Evolutionary conservation across 805 yeast genomes (phyloP).

Genomic region (Starmerella apis): DNA sequence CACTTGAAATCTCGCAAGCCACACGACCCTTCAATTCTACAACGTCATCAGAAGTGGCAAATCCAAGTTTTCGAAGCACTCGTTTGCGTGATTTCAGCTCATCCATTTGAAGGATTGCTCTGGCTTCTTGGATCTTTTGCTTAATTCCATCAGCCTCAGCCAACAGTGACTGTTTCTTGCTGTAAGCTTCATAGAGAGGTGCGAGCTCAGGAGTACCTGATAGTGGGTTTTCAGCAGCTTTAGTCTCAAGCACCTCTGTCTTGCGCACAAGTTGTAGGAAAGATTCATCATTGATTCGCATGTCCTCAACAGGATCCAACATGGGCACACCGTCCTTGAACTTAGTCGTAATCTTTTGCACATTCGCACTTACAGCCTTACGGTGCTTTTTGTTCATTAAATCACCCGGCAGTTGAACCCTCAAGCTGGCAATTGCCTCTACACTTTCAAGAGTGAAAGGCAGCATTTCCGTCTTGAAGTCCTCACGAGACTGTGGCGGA

Average conservation of each 20-base stretch:
- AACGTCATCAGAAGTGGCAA: conserved; percentile 75
- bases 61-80: conserved; percentile 83
- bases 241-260: conserved; percentile 70
- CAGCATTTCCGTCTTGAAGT: conserved; percentile 60
- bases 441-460: conserved; percentile 79
- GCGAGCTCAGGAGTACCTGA: conserved; percentile 40
- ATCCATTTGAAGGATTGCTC: conserved; percentile 85
- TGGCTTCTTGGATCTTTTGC: conserved; percentile 66
- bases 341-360: conserved; percentile 69
- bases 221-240: conserved; percentile 59
- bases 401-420: conserved; percentile 70
- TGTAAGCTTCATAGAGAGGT: conserved; percentile 55
- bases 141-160: conserved; percentile 49
- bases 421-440: conserved; percentile 61
- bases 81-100: conserved; percentile 88
- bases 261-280: conserved; percentile 64
- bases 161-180: conserved; percentile 51
- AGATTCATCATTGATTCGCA: conserved; percentile 78
- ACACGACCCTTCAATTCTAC: conserved; percentile 96
- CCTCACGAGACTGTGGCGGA: conserved; percentile 63
- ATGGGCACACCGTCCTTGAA: conserved; percentile 87
- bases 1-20: conserved; percentile 53
- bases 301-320: conserved; percentile 80
- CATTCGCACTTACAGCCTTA: conserved; percentile 54
- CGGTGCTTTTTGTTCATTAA: conserved; percentile 39